phyloP scores from a whole-genome alignment of 2,329 filamentous ascomycete species.

The Cordyceps cateniannulata region DNA sequence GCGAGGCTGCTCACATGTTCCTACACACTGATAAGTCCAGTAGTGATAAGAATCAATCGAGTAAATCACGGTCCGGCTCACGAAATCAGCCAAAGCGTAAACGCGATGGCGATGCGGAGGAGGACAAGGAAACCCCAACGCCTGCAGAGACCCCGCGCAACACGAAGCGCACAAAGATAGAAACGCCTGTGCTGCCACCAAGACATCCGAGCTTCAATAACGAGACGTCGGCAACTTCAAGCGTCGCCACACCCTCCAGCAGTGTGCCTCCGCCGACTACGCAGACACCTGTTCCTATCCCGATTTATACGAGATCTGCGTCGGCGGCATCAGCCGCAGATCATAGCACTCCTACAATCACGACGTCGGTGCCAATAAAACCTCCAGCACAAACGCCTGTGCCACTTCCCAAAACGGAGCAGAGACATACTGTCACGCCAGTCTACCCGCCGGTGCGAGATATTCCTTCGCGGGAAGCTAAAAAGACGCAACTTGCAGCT shows the following conservation, averaged over 20 bases:
- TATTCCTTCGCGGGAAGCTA: conserved; percentile 23
- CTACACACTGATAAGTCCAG: conserved; percentile 26
- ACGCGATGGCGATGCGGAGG: conserved; percentile 31
- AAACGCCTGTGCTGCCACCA: conserved; percentile 48
- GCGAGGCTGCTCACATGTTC: conserved; percentile 39
- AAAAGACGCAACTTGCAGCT: conserved; percentile 15
- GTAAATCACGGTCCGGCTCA: conserved; percentile 25
- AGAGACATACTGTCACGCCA: conserved; percentile 22
- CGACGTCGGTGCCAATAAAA: conserved; percentile 25
- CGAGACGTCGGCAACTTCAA: conserved; percentile 21
- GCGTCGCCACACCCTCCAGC: conserved; percentile 7
- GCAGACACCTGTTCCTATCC: conserved; percentile 38
- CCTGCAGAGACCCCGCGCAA: conserved; percentile 30
- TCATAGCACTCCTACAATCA: conserved; percentile 18
- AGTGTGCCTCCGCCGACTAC: conserved; percentile 20
- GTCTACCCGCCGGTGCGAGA: conserved; percentile 25
- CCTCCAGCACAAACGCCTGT: conserved; percentile 31
- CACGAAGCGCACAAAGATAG: conserved; percentile 48
- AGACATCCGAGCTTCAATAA: conserved; percentile 27
- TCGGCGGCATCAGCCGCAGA: conserved; percentile 27
- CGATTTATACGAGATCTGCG: conserved; percentile 21
- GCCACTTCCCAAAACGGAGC: conserved; percentile 29
- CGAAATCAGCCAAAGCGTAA: conserved; percentile 38
- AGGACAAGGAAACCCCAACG: conserved; percentile 24
- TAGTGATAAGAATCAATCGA: conserved; percentile 12